A percentile compares a stretch with the other conserved stretches of the same genome.
Conservation (phyloP, 2,329 filamentous ascomycete genomes). For the Colletotrichum echinochloae region DNA sequence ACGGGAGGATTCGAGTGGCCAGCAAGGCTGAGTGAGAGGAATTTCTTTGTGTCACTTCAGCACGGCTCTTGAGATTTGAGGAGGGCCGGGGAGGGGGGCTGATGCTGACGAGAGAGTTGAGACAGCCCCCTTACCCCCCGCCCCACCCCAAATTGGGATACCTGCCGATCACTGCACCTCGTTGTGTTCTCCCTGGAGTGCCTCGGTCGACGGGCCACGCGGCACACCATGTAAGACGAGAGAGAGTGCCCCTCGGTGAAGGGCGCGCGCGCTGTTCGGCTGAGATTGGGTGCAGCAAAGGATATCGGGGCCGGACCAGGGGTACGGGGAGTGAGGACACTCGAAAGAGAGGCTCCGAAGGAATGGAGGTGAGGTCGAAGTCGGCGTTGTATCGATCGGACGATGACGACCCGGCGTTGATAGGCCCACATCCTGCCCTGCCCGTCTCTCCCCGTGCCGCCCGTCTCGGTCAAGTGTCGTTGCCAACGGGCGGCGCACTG, state of each 20-base stretch:
- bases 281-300: background rate
- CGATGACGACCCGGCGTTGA: background rate
- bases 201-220: background rate
- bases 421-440: background rate
- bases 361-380: background rate
- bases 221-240: background rate
- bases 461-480: slow-evolving; percentile 1
- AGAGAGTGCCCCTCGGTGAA: background rate
- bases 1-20: background rate
- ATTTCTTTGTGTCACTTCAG: background rate
- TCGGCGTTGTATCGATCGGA: background rate
- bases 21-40: slow-evolving; percentile 7
- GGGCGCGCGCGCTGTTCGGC: background rate
- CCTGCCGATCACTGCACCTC: background rate
- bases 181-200: background rate
- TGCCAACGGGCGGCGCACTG: background rate
- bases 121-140: background rate
- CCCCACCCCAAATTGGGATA: background rate
- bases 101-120: slow-evolving; percentile 8
- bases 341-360: background rate
- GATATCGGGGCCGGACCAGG: background rate
- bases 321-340: background rate
- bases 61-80: background rate
- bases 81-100: background rate
- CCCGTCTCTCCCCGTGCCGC: background rate